Conservation (phyloP, 768 basidiomycete species). For the Candolleomyces eurysporus region DNA sequence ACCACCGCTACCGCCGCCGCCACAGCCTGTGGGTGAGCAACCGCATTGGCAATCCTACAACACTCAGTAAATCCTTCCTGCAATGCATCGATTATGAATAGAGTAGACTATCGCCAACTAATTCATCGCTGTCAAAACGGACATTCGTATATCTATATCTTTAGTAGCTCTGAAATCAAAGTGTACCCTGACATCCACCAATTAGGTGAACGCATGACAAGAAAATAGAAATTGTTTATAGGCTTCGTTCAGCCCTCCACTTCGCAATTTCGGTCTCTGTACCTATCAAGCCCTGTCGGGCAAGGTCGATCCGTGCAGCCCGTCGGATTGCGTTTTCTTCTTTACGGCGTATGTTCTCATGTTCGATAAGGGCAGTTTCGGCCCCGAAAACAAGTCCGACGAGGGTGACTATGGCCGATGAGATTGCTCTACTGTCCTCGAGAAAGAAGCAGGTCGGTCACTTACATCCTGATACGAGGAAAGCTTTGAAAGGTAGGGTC, state of each 20-base stretch:
- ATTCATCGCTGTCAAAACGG: neutral
- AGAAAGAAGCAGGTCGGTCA: conserved; percentile 11
- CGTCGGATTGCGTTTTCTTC: conserved; percentile 69
- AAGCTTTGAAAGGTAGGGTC: conserved; percentile 78
- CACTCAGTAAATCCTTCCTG: neutral
- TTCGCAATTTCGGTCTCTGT: conserved; percentile 83
- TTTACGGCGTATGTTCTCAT: conserved; percentile 63
- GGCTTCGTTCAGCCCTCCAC: conserved; percentile 54
- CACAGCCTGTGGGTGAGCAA: neutral
- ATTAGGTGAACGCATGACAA: neutral
- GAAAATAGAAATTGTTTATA: neutral
- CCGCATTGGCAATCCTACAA: conserved; percentile 19
- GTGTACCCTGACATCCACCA: neutral
- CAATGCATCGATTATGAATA: neutral
- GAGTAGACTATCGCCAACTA: neutral
- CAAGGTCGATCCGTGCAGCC: conserved; percentile 73
- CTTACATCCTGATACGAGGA: conserved; percentile 71
- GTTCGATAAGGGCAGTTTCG: conserved; percentile 69
- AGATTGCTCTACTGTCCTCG: neutral
- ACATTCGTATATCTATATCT: neutral
- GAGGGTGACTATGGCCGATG: conserved; percentile 42
- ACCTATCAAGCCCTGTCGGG: conserved; percentile 68
- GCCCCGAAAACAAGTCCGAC: conserved; percentile 74
- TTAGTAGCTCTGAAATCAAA: neutral
- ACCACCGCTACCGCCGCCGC: conserved; percentile 14